Percentiles rank a stretch among this genome's conserved stretches.
phyloP scores from a whole-genome alignment of 495 filamentous ascomycete species.

The Parmelia sp. region DNA sequence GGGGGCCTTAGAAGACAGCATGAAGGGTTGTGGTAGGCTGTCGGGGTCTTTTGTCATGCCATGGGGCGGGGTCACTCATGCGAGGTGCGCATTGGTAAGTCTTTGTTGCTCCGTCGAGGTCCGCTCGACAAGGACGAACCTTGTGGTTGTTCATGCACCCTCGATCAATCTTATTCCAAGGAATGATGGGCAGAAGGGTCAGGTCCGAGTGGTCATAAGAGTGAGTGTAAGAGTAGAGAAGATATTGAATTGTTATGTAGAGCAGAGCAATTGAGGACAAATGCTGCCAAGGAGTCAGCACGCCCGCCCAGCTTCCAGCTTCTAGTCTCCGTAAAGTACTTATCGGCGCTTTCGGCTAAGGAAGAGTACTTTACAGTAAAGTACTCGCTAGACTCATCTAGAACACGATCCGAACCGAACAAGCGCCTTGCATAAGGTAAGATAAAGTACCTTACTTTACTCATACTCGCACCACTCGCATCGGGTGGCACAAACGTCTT shows the following conservation, averaged over 20 bases:
- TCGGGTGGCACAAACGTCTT: slow-evolving; percentile 2
- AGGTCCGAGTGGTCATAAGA: not conserved
- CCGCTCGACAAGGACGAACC: slow-evolving; percentile 2
- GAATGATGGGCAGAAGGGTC: not conserved
- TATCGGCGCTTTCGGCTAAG: too few relatives aligned
- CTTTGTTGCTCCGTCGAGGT: slow-evolving; percentile 9
- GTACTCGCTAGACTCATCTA: not conserved
- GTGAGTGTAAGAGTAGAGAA: not conserved
- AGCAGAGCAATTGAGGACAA: not conserved
- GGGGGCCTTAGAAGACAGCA: not conserved
- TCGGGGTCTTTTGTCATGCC: not conserved
- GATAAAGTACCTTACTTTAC: too few relatives aligned
- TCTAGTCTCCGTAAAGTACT: not conserved
- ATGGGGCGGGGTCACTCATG: not conserved
- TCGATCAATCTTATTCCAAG: not conserved
- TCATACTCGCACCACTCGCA: too few relatives aligned
- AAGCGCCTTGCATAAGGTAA: not conserved
- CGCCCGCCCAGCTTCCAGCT: not conserved
- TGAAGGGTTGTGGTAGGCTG: not conserved
- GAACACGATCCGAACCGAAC: slow-evolving; percentile 1
- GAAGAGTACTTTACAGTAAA: too few relatives aligned
- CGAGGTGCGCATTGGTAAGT: not conserved
- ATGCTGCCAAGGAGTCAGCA: not conserved
- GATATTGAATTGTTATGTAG: too few relatives aligned
- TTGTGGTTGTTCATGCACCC: not conserved